phyloP scores from a whole-genome alignment of 2,329 filamentous ascomycete genomes.

The Fusarium sp. region DNA sequence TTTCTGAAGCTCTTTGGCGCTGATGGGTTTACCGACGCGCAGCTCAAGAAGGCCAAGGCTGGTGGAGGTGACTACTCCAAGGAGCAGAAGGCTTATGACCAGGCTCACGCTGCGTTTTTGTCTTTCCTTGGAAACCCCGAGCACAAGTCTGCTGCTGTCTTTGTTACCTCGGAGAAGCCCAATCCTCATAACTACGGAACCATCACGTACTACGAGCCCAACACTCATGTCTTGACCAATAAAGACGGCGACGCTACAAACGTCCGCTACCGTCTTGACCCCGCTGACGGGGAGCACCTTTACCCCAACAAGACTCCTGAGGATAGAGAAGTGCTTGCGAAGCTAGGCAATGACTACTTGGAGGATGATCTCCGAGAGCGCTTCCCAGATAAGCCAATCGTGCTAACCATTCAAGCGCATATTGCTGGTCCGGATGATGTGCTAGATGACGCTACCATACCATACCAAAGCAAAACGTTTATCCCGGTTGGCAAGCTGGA shows the following conservation, averaged over 20 bases:
- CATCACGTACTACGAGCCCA: constrained; percentile 23
- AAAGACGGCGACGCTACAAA: constrained; percentile 6
- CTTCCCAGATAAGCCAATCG: constrained; percentile 18
- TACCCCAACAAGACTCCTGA: not conserved
- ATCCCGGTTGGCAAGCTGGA: not conserved
- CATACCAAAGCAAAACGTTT: not conserved
- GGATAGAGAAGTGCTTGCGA: not conserved
- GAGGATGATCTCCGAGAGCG: constrained; percentile 9
- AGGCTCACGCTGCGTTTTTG: not conserved
- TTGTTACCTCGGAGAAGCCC: constrained; percentile 13
- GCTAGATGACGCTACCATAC: constrained; percentile 6
- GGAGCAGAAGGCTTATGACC: not conserved
- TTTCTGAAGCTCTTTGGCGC: constrained; percentile 14
- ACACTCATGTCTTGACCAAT: constrained; percentile 21
- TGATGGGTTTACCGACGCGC: not conserved
- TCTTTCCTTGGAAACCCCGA: not conserved
- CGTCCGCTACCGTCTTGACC: constrained; percentile 14
- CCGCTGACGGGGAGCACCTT: constrained; percentile 3
- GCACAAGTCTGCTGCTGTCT: not conserved
- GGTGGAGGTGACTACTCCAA: not conserved
- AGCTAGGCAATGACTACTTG: constrained; percentile 9
- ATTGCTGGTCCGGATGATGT: constrained; percentile 4
- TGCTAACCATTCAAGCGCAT: constrained; percentile 21
- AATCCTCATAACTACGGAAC: constrained; percentile 25
- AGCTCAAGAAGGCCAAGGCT: not conserved